These are phyloP conservation scores for Trypanosoma avium DNA, from an alignment of 208 protist genomes.

Conservation along the genomic window DNA sequence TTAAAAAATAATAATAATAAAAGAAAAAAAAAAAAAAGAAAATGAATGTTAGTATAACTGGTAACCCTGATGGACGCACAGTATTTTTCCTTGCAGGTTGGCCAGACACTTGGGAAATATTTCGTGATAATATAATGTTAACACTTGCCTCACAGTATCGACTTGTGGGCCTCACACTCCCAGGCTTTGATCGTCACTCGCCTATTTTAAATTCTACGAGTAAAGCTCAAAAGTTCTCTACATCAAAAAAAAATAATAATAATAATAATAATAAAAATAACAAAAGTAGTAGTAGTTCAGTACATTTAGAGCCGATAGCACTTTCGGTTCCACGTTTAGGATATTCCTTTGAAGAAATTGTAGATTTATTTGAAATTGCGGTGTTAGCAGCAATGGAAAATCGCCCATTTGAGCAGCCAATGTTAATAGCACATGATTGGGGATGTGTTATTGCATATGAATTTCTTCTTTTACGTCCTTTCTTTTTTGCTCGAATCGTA, in stretches of 20 bases:
- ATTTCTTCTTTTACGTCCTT: constrained; percentile 48
- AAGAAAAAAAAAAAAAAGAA: not conserved
- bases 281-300: constrained; percentile 4
- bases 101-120: constrained; percentile 78
- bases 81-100: constrained; percentile 75
- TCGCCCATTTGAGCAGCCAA: constrained; percentile 37
- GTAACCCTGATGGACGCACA: constrained; percentile 60
- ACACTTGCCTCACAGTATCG: constrained; percentile 48
- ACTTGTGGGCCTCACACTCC: constrained; percentile 68
- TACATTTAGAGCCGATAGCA: not conserved
- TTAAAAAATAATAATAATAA: not conserved
- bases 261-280: too few species aligned
- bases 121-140: constrained; percentile 65
- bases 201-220: constrained; percentile 31
- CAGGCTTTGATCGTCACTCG: constrained; percentile 51
- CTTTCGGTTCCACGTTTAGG: constrained; percentile 35
- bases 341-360: constrained; percentile 64
- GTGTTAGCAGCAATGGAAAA: constrained; percentile 67
- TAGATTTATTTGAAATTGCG: constrained; percentile 70
- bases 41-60: constrained; percentile 83
- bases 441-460: constrained; percentile 63
- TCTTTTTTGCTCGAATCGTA: constrained; percentile 59
- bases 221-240: too few species aligned
- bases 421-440: constrained; percentile 69
- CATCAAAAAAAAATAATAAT: too few species aligned